These are phyloP conservation scores for Xylariaceae sp. DNA, from an alignment of 2,329 filamentous ascomycete genomes.

Conservation along the genomic window DNA sequence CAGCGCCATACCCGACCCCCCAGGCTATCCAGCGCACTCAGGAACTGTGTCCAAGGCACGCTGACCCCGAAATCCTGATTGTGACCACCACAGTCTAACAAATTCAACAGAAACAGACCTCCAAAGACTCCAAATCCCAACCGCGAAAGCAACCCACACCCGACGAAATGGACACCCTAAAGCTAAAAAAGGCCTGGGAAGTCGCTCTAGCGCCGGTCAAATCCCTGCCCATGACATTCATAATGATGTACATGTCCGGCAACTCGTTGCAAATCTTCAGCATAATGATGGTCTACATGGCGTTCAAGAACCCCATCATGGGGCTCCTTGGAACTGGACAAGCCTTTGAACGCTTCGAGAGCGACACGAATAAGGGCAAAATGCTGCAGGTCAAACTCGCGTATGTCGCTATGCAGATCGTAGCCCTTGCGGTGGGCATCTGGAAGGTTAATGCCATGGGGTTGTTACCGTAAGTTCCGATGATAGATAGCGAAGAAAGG, in stretches of 20 bases:
- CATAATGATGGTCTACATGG: slow-evolving; percentile 99
- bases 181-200: slow-evolving; percentile 99
- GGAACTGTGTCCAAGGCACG: slow-evolving; percentile 55
- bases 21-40: slow-evolving; percentile 67
- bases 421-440: slow-evolving; percentile 79
- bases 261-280: slow-evolving; percentile 98
- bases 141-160: slow-evolving; percentile 66
- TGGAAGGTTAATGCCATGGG: slow-evolving; percentile 99
- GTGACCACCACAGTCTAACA: neutral
- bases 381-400: slow-evolving; percentile 82
- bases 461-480: slow-evolving; percentile 69
- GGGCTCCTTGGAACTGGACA: slow-evolving; percentile 79
- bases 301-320: slow-evolving; percentile 93
- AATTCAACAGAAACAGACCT: slow-evolving; percentile 45
- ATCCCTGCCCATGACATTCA: slow-evolving; percentile 92
- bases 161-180: slow-evolving; percentile 90
- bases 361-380: slow-evolving; percentile 68
- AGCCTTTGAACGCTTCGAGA: slow-evolving; percentile 90
- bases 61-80: slow-evolving; percentile 2
- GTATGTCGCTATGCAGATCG: slow-evolving; percentile 82
- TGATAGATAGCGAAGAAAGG: neutral
- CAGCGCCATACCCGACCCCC: slow-evolving; percentile 74
- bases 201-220: slow-evolving; percentile 91
- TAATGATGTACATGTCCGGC: slow-evolving; percentile 99
- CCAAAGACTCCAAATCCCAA: slow-evolving; percentile 47